Percentiles rank a stretch among this genome's conserved stretches.
Evolutionary conservation across 2,329 filamentous ascomycete genomes (phyloP).

Genomic region (Arthrobotrys musiformis): DNA sequence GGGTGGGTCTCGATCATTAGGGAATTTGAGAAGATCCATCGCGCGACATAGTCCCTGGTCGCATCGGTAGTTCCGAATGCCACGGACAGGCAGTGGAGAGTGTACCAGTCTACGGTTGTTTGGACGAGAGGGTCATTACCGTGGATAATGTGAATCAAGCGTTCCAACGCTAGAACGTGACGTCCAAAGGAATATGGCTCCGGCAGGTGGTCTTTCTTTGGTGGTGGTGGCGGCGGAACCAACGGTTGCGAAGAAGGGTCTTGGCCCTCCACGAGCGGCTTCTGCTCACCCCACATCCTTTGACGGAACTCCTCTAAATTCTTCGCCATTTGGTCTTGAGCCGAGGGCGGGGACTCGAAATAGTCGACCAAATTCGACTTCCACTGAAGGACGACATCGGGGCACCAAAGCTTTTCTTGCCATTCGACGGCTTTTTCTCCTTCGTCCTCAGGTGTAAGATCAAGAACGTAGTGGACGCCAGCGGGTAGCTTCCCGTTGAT

Average conservation of each 20-base stretch:
- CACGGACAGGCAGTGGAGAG: slow-evolving; percentile 72
- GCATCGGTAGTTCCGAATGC: slow-evolving; percentile 65
- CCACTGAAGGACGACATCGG: slow-evolving; percentile 70
- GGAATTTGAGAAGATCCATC: slow-evolving; percentile 49
- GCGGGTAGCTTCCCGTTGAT: slow-evolving; percentile 59
- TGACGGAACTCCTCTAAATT: slow-evolving; percentile 44
- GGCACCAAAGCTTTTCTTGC: slow-evolving; percentile 70
- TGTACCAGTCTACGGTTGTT: slow-evolving; percentile 75
- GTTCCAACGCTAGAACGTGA: slow-evolving; percentile 73
- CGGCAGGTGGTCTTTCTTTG: slow-evolving; percentile 45
- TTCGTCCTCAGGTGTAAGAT: slow-evolving; percentile 72
- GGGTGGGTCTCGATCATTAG: slow-evolving; percentile 50
- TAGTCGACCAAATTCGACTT: slow-evolving; percentile 61
- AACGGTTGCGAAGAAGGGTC: neutral
- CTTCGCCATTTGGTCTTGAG: slow-evolving; percentile 11
- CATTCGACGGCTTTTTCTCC: slow-evolving; percentile 73
- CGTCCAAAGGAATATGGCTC: slow-evolving; percentile 71
- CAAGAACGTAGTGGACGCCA: slow-evolving; percentile 70
- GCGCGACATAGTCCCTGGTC: slow-evolving; percentile 47
- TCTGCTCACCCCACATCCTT: slow-evolving; percentile 9
- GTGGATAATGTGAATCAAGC: slow-evolving; percentile 71
- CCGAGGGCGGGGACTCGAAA: neutral
- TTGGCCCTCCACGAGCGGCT: neutral
- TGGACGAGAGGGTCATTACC: slow-evolving; percentile 69
- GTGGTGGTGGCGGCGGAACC: neutral